These are phyloP conservation scores for Brettanomyces sp. DNA, from an alignment of 805 yeast genomes.

Conservation along the genomic window DNA sequence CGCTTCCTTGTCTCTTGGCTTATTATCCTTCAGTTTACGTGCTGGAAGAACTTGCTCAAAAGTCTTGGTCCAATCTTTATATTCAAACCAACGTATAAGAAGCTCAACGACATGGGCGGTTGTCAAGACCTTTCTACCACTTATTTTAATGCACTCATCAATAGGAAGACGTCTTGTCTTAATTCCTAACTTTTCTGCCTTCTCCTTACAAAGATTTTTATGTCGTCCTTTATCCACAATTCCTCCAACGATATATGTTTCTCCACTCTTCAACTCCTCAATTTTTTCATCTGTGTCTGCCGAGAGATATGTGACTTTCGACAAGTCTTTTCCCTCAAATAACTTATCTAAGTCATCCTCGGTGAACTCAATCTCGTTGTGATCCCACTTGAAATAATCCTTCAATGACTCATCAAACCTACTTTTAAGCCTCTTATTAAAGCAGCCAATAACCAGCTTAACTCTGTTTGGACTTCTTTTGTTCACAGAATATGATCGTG, in stretches of 20 bases:
- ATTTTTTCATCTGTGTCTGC: conserved; percentile 78
- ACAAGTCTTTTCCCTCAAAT: conserved; percentile 13
- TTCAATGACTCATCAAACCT: conserved; percentile 61
- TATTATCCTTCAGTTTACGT: conserved; percentile 43
- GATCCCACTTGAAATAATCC: conserved; percentile 58
- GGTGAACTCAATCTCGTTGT: conserved; percentile 38
- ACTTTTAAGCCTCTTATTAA: conserved; percentile 53
- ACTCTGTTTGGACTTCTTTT: conserved; percentile 45
- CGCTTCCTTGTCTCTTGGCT: conserved; percentile 4
- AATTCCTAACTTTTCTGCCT: conserved; percentile 68
- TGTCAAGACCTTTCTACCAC: conserved; percentile 84
- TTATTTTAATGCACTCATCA: conserved; percentile 69
- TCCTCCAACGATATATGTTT: conserved; percentile 86
- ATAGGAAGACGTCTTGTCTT: conserved; percentile 77
- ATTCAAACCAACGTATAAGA: conserved; percentile 70
- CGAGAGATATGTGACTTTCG: conserved; percentile 57
- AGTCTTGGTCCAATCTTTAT: conserved; percentile 74
- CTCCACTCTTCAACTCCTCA: conserved; percentile 52
- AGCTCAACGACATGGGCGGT: conserved; percentile 93
- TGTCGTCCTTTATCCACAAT: conserved; percentile 93
- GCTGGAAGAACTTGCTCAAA: conserved; percentile 83
- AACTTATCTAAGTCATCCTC: conserved; percentile 27
- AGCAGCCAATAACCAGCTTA: conserved; percentile 51
- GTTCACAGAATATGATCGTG: conserved; percentile 74
- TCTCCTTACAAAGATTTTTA: conserved; percentile 67